Conservation (phyloP, 192 early-diverging fungal species). For the Coemansia sp. region DNA sequence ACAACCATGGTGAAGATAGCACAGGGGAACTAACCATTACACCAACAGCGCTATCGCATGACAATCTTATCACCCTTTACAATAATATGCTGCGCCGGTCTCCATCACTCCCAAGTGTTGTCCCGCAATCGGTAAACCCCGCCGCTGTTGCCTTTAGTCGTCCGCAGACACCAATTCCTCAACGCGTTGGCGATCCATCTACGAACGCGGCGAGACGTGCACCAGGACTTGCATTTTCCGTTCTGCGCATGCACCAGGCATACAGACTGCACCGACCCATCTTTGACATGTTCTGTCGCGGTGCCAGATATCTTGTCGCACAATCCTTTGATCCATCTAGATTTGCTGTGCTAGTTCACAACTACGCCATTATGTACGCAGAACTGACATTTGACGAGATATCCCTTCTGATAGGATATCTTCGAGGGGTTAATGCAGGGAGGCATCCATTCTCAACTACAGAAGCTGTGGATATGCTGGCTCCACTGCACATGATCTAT, state of each 20-base stretch:
- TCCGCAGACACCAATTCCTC: slow-evolving; percentile 6
- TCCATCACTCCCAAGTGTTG: slow-evolving; percentile 11
- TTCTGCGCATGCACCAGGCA: slow-evolving; percentile 36
- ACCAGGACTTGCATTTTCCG: slow-evolving; percentile 18
- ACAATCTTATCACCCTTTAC: slow-evolving; percentile 18
- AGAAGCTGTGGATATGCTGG: slow-evolving; percentile 12
- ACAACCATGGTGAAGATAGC: slow-evolving; percentile 1
- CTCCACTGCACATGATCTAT: slow-evolving; percentile 31
- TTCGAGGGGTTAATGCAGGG: neutral
- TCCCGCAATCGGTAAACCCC: neutral
- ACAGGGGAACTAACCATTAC: neutral
- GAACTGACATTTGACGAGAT: slow-evolving; percentile 36
- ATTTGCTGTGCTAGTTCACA: slow-evolving; percentile 13
- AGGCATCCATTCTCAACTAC: neutral
- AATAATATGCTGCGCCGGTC: slow-evolving; percentile 23
- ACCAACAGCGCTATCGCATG: slow-evolving; percentile 15
- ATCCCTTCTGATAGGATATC: slow-evolving; percentile 9
- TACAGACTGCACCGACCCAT: slow-evolving; percentile 30
- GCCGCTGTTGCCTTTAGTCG: neutral
- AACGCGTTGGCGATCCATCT: neutral
- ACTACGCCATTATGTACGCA: slow-evolving; percentile 19
- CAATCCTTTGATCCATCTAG: slow-evolving; percentile 16
- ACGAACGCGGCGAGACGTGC: neutral
- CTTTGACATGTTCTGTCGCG: slow-evolving; percentile 41
- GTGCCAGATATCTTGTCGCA: slow-evolving; percentile 32